Percentiles rank a stretch among this genome's conserved stretches.
Conservation (phyloP, 257 asterid genomes). For the Rauvolfia tetraphylla region DNA sequence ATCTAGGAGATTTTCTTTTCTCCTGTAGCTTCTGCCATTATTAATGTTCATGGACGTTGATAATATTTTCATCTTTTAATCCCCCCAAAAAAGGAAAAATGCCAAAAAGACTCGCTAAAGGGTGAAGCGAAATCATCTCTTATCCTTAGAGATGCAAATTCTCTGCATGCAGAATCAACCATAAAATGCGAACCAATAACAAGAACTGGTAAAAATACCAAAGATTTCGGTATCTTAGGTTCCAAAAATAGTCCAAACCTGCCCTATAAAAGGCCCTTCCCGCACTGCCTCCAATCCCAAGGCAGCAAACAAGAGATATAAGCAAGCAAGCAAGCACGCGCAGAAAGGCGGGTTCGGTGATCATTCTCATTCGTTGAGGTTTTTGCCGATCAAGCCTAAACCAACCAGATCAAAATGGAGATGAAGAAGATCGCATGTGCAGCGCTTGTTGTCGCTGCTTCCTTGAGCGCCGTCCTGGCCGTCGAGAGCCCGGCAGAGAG, state of each 20-base stretch:
- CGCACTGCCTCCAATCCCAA: background rate
- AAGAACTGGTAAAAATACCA: background rate
- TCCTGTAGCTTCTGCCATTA: too few relatives aligned
- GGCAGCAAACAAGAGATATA: background rate
- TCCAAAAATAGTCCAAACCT: background rate
- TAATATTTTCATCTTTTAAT: too few relatives aligned
- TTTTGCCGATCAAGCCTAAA: constrained; percentile 10
- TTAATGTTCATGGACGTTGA: too few relatives aligned
- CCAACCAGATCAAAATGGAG: constrained; percentile 15
- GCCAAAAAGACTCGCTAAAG: too few relatives aligned
- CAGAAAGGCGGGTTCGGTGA: constrained; percentile 1
- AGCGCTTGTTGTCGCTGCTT: constrained; percentile 30
- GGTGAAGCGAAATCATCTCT: too few relatives aligned
- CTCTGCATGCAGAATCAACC: background rate
- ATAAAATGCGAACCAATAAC: background rate
- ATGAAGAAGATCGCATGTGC: constrained; percentile 47
- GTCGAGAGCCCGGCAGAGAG: constrained; percentile 7
- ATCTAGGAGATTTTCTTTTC: too few relatives aligned
- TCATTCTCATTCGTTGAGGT: constrained; percentile 7
- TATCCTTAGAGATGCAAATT: too few relatives aligned
- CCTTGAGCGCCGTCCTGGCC: constrained; percentile 32
- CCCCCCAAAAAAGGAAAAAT: too few relatives aligned
- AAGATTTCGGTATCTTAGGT: too few relatives aligned
- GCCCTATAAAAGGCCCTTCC: background rate
- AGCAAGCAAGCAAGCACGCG: background rate